Evolutionary conservation across 2,329 filamentous ascomycete genomes (phyloP).

Genomic region (Paecilomyces variotii): DNA sequence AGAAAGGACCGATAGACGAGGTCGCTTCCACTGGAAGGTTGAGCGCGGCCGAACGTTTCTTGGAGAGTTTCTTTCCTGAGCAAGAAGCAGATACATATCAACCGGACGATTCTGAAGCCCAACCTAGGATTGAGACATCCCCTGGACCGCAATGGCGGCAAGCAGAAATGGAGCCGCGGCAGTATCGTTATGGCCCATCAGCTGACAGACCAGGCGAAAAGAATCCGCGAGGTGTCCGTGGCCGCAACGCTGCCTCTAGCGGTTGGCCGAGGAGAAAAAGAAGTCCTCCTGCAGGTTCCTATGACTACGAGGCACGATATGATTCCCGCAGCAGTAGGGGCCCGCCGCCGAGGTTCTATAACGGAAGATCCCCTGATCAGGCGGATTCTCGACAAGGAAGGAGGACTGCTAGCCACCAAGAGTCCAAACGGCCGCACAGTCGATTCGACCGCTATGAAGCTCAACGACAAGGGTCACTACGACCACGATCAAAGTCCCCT

Average conservation of each 20-base stretch:
- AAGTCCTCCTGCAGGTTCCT: slow-evolving; percentile 7
- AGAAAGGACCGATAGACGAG: slow-evolving; percentile 2
- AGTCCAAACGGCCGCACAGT: slow-evolving; percentile 15
- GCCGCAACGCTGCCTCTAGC: slow-evolving; percentile 3
- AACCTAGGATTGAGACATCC: slow-evolving; percentile 1
- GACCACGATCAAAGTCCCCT: slow-evolving; percentile 20
- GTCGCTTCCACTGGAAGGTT: slow-evolving; percentile 16
- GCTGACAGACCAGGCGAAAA: slow-evolving; percentile 7
- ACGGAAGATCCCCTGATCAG: slow-evolving; percentile 10
- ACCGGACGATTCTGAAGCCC: slow-evolving; percentile 7
- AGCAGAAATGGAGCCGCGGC: slow-evolving; percentile 6
- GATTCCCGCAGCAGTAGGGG: slow-evolving; percentile 6
- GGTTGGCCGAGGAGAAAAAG: slow-evolving; percentile 8
- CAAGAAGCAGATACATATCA: slow-evolving; percentile 5
- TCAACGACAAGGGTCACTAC: slow-evolving; percentile 15
- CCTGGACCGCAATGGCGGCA: slow-evolving; percentile 4
- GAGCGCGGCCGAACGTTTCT: slow-evolving; percentile 31
- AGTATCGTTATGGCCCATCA: slow-evolving; percentile 7
- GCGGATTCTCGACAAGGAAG: slow-evolving; percentile 11
- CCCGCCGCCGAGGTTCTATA: slow-evolving; percentile 4
- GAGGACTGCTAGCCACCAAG: slow-evolving; percentile 8
- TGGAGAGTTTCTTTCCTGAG: slow-evolving; percentile 25
- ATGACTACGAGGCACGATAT: slow-evolving; percentile 9
- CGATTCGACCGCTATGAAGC: slow-evolving; percentile 21
- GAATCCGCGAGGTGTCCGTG: slow-evolving; percentile 4